Base-by-base conservation (phyloP, 768 basidiomycete genomes). In the Termitomyces sp. region DNA sequence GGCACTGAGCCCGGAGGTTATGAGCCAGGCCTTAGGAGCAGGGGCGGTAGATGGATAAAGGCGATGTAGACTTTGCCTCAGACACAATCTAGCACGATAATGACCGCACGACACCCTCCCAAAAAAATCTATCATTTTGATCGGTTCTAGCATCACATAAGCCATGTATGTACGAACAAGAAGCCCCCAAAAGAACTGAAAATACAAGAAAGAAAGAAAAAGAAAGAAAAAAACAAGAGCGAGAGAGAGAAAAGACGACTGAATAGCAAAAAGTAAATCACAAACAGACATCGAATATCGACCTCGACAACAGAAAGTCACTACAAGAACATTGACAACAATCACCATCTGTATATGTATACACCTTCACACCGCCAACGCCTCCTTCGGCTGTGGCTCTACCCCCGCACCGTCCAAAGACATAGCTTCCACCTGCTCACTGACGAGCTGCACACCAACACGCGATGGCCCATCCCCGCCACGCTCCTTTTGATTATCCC, bases 381-480 rank as follows among this genome's bases (percentile, higher is more conserved):
- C 59, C 34, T 45, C 52, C 58, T 59, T 38, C 2, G 31, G 36
- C 29, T 47, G 42, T 45, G 36, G 11, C 51, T 52, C 59, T 3
- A 34, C 34, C 25, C 74, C 74, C 32, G 40, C 40, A 1, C 29
- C 58, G 2, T 77, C 77, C 25, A 80, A 61, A 15, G 77, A 71
- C 50, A 82, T 67, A 12, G 70, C 64, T n/a, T 68, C 67, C 56
- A 78, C 67, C 52, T 78, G 75, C 36, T 72, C 76, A 42, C 40
- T 15, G 6, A 74, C 74, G 20, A 81, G 58, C 34, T 74, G 75
- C 25, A 74, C 74, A 42, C 65, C 69, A 34, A 79, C 75, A 42
- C 74, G 73, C 12, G 75, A 68, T 15, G 71, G 58, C 59, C 68
- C 72, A 34, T 79, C 78, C 12, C 40, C 36, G 2, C 50, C 57